These are phyloP conservation scores for Naganishia sp. DNA, from an alignment of 1,284 basidiomycete genomes.

Conservation along the genomic window DNA sequence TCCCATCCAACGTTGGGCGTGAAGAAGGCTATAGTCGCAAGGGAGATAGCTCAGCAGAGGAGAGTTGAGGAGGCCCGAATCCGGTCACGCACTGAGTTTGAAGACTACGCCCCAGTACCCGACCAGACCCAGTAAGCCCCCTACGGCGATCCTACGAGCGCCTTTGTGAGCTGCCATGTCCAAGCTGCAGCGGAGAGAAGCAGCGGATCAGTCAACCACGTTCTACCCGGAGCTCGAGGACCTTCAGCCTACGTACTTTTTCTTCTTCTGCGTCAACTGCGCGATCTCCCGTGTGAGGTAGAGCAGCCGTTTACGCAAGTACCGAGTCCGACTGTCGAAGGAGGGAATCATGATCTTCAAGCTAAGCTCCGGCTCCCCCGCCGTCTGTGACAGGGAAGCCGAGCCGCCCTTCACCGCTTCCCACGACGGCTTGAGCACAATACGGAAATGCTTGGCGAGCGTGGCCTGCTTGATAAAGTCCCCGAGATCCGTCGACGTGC, in stretches of 20 bases:
- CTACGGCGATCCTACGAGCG: constrained; percentile 62
- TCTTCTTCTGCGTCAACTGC: constrained; percentile 55
- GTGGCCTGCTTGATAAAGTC: constrained; percentile 69
- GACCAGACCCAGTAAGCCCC: constrained; percentile 63
- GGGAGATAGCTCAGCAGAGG: background rate
- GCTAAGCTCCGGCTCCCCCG: constrained; percentile 41
- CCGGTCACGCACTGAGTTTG: constrained; percentile 55
- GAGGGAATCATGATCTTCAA: constrained; percentile 64
- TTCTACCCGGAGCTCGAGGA: too few species aligned
- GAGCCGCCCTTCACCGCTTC: constrained; percentile 8
- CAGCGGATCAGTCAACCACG: background rate
- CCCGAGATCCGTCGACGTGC: constrained; percentile 66
- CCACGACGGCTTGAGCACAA: constrained; percentile 54
- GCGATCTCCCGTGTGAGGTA: constrained; percentile 60
- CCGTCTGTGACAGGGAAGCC: background rate
- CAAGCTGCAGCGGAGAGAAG: constrained; percentile 49
- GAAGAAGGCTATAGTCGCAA: constrained; percentile 39
- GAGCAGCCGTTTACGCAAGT: constrained; percentile 60
- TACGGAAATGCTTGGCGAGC: constrained; percentile 60
- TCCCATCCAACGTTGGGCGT: constrained; percentile 58
- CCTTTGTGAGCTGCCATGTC: constrained; percentile 63
- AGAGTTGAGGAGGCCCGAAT: constrained; percentile 29
- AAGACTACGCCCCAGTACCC: constrained; percentile 67
- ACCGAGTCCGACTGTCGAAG: constrained; percentile 65
- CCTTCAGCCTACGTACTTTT: constrained; percentile 38